These are phyloP conservation scores for Medicago arabica DNA, from an alignment of 306 rosid species.

Conservation along the genomic window DNA sequence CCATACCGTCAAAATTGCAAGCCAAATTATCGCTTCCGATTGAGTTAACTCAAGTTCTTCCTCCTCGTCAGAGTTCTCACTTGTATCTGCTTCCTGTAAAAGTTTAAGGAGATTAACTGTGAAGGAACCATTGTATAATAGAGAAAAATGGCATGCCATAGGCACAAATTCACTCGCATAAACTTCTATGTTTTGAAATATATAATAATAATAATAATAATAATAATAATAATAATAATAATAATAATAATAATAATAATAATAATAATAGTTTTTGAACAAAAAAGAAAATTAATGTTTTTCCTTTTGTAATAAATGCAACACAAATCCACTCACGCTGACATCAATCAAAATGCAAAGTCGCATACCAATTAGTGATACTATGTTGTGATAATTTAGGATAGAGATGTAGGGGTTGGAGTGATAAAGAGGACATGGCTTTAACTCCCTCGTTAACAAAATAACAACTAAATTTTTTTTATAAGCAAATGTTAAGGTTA, in stretches of 20 bases:
- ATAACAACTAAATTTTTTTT: background rate
- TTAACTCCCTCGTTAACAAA: background rate
- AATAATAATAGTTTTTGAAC: background rate
- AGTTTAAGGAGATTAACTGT: slow-evolving; percentile 25
- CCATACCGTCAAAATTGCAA: slow-evolving; percentile 79
- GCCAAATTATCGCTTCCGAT: slow-evolving; percentile 92
- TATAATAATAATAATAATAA: no score
- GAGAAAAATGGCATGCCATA: slow-evolving; percentile 12
- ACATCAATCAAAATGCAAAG: slow-evolving; percentile 11
- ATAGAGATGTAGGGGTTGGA: no score
- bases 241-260: background rate
- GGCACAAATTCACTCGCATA: slow-evolving; percentile 24
- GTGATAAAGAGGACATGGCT: background rate
- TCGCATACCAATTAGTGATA: slow-evolving; percentile 7
- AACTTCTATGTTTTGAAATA: slow-evolving; percentile 12
- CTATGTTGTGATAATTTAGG: background rate
- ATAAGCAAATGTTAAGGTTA: no score
- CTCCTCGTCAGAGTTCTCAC: slow-evolving; percentile 58
- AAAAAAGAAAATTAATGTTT: background rate
- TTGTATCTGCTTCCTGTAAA: slow-evolving; percentile 53
- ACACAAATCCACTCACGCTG: slow-evolving; percentile 14
- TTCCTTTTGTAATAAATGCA: slow-evolving; percentile 23
- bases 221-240: background rate
- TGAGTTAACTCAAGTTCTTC: slow-evolving; percentile 69
- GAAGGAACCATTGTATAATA: slow-evolving; percentile 14